A percentile compares a stretch with the other conserved stretches of the same genome.
phyloP scores from a whole-genome alignment of 805 yeast species.

The Saccharomycopsis vini region DNA sequence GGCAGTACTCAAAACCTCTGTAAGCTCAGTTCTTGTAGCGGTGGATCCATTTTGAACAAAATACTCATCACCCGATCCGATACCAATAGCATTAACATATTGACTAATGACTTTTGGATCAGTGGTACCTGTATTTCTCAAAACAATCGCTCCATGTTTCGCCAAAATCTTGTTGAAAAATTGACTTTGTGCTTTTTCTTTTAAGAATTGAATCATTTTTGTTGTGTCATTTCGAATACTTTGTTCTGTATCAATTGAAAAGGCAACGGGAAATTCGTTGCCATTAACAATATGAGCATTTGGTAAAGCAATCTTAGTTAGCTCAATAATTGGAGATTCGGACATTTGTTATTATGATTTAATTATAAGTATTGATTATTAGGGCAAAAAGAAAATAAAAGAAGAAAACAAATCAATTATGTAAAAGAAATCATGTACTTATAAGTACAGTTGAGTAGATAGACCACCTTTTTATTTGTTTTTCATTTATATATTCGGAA shows the following conservation, averaged over 20 bases:
- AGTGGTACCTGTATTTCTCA: conserved; percentile 22
- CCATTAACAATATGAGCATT: conserved; percentile 20
- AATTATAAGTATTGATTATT: too few species aligned
- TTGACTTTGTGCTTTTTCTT: conserved; percentile 20
- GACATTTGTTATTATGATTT: too few species aligned
- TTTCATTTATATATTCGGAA: too few species aligned
- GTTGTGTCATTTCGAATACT: neutral
- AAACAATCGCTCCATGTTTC: conserved; percentile 27
- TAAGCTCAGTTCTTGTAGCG: conserved; percentile 24
- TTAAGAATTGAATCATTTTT: conserved; percentile 15
- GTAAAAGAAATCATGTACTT: too few species aligned
- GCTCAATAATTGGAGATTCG: too few species aligned
- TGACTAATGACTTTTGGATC: conserved; percentile 22
- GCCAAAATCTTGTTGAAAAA: conserved; percentile 22
- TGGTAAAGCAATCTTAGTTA: conserved; percentile 21
- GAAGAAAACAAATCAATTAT: too few species aligned
- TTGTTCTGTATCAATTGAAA: neutral
- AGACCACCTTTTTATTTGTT: too few species aligned
- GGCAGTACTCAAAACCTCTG: conserved; percentile 26
- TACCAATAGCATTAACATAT: conserved; percentile 22
- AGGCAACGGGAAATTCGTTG: conserved; percentile 20
- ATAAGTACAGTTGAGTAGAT: too few species aligned
- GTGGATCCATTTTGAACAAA: conserved; percentile 27
- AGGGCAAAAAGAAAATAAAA: too few species aligned
- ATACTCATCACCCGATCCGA: conserved; percentile 20